Conservation (phyloP, 495 filamentous ascomycete species). For the Penicillium bovifimosum region DNA sequence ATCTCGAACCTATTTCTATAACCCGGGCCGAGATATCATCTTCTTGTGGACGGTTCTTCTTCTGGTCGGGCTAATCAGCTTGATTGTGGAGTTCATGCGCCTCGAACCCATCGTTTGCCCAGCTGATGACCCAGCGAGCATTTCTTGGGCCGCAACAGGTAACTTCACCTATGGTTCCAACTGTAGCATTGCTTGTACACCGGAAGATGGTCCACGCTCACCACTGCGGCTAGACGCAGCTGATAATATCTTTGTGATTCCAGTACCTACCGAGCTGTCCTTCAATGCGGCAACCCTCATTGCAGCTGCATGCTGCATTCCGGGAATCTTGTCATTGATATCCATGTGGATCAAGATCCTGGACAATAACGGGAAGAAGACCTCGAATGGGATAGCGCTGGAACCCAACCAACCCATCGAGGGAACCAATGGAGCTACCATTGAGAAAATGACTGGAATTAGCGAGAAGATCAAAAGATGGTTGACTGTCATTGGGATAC, state of each 20-base stretch:
- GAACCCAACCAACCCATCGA: conserved; percentile 33
- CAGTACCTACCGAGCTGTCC: conserved; percentile 41
- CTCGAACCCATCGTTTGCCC: conserved; percentile 33
- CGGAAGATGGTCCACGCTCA: conserved; percentile 38
- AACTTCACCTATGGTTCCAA: conserved; percentile 27
- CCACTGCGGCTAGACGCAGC: conserved; percentile 44
- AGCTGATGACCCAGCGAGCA: conserved; percentile 33
- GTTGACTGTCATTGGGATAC: conserved; percentile 46
- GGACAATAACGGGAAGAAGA: conserved; percentile 47
- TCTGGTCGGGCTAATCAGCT: conserved; percentile 50
- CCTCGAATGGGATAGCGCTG: conserved; percentile 27
- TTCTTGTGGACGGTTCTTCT: conserved; percentile 55
- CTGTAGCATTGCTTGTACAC: conserved; percentile 36
- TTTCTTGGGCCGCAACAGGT: conserved; percentile 18
- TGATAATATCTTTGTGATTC: conserved; percentile 53
- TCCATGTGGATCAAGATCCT: conserved; percentile 57
- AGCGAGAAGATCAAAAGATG: conserved; percentile 38
- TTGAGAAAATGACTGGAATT: conserved; percentile 42
- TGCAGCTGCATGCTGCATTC: conserved; percentile 54
- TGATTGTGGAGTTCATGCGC: conserved; percentile 56
- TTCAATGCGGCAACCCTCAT: conserved; percentile 52
- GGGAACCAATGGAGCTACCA: conserved; percentile 51
- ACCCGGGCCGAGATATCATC: conserved; percentile 54
- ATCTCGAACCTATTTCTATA: conserved; percentile 54
- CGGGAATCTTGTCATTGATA: conserved; percentile 50